These are phyloP conservation scores for Penicillium herquei DNA, from an alignment of 495 filamentous ascomycete species.

Conservation along the genomic window DNA sequence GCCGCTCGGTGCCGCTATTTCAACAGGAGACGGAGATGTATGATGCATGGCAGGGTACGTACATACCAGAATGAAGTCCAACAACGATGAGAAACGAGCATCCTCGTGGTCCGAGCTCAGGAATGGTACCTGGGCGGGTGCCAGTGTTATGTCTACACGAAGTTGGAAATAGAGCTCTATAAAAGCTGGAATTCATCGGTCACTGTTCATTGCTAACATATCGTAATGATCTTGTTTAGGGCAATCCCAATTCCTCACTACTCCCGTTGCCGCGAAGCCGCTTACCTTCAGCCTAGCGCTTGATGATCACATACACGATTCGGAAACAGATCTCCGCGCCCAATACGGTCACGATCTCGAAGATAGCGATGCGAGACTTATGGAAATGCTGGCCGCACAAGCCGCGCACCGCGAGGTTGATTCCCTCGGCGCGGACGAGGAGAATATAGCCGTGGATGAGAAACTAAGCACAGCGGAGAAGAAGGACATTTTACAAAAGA, in stretches of 20 bases:
- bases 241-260: conserved; percentile 90
- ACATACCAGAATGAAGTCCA: neutral
- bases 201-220: conserved; percentile 2
- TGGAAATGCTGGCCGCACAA: conserved; percentile 95
- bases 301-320: conserved; percentile 60
- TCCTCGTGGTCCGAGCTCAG: conserved; percentile 1
- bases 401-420: conserved; percentile 76
- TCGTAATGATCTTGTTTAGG: conserved; percentile 49
- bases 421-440: conserved; percentile 70
- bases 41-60: conserved; percentile 95
- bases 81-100: neutral
- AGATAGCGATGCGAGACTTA: conserved; percentile 81
- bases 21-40: conserved; percentile 87
- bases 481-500: conserved; percentile 75
- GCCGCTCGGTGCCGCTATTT: conserved; percentile 60
- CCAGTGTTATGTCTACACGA: too few species aligned
- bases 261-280: conserved; percentile 78
- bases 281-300: conserved; percentile 81
- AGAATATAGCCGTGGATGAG: conserved; percentile 69
- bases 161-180: too few species aligned
- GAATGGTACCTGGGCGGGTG: neutral
- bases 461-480: conserved; percentile 76
- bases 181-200: too few species aligned
- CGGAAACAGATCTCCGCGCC: conserved; percentile 38
- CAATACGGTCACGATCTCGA: conserved; percentile 50